These are phyloP conservation scores for Tolypocladium sp. DNA, from an alignment of 2,329 filamentous ascomycete species.

Conservation along the genomic window DNA sequence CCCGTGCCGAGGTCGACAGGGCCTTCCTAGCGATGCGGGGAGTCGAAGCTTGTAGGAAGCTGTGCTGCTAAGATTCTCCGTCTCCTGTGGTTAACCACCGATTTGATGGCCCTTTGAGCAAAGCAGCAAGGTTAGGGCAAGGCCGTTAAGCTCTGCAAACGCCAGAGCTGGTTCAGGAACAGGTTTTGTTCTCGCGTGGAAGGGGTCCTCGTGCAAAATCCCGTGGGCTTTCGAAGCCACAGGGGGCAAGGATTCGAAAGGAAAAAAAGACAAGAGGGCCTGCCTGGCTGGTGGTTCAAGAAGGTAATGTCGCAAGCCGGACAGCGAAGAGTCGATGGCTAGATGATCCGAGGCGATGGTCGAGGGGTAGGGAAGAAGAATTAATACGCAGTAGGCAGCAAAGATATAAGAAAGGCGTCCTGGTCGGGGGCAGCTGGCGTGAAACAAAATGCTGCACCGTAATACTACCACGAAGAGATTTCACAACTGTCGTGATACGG, in stretches of 20 bases:
- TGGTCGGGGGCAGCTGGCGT: constrained; percentile 28
- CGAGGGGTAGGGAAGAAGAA: neutral
- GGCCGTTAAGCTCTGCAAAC: neutral
- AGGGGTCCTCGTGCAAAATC: neutral
- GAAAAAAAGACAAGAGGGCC: neutral
- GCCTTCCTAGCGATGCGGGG: neutral
- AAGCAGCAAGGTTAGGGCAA: neutral
- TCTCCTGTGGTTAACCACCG: neutral
- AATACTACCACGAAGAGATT: constrained; percentile 37
- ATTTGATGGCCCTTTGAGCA: neutral
- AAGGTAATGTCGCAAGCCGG: neutral
- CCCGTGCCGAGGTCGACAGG: neutral
- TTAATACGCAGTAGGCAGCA: neutral
- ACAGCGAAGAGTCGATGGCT: neutral
- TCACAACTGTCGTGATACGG: constrained; percentile 37
- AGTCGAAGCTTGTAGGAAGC: neutral
- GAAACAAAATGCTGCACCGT: constrained; percentile 43
- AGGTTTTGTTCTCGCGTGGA: neutral
- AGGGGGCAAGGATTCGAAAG: neutral
- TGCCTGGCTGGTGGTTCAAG: neutral
- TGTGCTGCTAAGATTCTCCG: neutral
- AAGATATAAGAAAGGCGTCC: constrained; percentile 2
- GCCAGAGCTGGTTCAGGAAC: neutral
- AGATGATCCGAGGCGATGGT: neutral
- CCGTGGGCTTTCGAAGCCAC: neutral